Base-by-base conservation (phyloP, 2,329 filamentous ascomycete genomes). In the Nannizziopsis arthrosporioides region DNA sequence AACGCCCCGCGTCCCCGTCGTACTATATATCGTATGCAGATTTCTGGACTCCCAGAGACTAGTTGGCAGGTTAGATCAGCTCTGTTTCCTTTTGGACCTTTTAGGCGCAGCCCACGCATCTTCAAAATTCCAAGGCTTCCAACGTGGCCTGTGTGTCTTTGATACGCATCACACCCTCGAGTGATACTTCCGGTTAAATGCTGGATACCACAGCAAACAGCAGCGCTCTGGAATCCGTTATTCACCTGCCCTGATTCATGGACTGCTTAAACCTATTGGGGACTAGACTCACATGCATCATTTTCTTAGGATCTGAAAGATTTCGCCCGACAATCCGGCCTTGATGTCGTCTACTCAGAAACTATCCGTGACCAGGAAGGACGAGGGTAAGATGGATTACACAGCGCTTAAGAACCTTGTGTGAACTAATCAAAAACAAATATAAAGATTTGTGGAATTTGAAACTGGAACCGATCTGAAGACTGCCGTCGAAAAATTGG, bases 311-410 rank as follows among this genome's bases (percentile, higher is more conserved):
- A 98, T 71, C 81, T 98, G 47, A 98, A 98, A 85, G 92, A 98
- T 69, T 98, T 98, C 71, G 92, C 92, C 54, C 88, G 92, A 65
- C 86, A 93, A 69, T 93, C 90, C 68, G 88, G 88, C 69, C 79
- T 94, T 68, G 92, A 96, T 67, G 92, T 98, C 56, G 92, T 98
- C 62, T 98, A 94, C 68, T 95, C 89, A 56, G 92, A 98, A 72
- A 93, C 93, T 52, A 84, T 82, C 60, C 88, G 90, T 61, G 89
- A 94, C 65, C 84, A 84, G 57, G 87, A 93, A 66, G 87, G 88
- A 56, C 86, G 85, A 78, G 90, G 90, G 88, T 94, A 70, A 70
- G 84, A 32, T 19, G 35, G 34, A 32, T 34, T 39, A 31, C 34
- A 5, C 6, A 8, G 10, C 7, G 22, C 4, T 15, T 18, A 15